These are phyloP conservation scores for Fraxinus americana DNA, from an alignment of 257 asterid genomes.

Conservation along the genomic window DNA sequence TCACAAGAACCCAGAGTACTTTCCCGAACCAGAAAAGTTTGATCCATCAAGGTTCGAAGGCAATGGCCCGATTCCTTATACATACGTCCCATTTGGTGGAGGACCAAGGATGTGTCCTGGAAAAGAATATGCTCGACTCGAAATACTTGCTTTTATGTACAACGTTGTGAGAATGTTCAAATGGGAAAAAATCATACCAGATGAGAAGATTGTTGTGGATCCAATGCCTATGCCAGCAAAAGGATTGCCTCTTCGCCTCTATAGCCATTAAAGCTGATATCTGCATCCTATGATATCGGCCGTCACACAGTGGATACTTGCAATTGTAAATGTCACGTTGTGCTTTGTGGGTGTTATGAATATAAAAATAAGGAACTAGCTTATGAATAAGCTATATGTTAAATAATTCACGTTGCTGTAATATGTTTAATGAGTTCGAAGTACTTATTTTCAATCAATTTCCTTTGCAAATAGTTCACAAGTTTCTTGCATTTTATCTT, in stretches of 20 bases:
- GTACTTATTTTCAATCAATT: no score
- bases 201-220: constrained; percentile 29
- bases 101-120: constrained; percentile 34
- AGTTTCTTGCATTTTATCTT: no score
- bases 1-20: constrained; percentile 38
- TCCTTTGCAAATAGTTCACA: no score
- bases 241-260: constrained; percentile 38
- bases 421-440: no score
- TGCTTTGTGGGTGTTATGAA: neutral
- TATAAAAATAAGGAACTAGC: no score
- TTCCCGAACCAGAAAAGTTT: constrained; percentile 35
- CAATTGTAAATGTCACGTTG: neutral
- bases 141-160: constrained; percentile 30
- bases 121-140: constrained; percentile 34
- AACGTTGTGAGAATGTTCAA: constrained; percentile 30
- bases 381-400: no score
- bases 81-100: constrained; percentile 40
- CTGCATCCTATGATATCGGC: neutral
- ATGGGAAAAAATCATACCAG: constrained; percentile 22
- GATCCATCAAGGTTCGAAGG: constrained; percentile 40
- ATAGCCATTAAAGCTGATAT: constrained; percentile 7
- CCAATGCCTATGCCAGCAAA: constrained; percentile 35
- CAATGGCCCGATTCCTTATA: constrained; percentile 27
- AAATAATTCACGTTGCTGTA: no score
- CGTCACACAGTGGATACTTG: neutral